A percentile compares a stretch with the other conserved stretches of the same genome.
These are phyloP conservation scores for Pelargonium australe DNA, from an alignment of 441 rosid species.

Conservation along the genomic window DNA sequence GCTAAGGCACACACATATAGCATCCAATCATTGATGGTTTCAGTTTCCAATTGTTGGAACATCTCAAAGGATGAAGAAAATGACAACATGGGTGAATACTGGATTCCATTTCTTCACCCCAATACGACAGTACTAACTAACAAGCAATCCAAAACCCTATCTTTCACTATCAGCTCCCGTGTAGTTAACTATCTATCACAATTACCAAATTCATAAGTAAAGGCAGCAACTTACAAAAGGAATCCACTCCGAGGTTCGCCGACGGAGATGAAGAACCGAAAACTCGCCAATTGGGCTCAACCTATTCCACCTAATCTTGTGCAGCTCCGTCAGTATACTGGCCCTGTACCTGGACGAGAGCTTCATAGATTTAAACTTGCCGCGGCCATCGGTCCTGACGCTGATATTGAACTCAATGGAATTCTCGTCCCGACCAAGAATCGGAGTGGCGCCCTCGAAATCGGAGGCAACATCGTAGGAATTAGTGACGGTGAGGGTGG, in stretches of 20 bases:
- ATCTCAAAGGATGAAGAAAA: too few relatives aligned
- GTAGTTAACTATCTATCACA: neutral
- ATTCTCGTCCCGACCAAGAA: conserved; percentile 70
- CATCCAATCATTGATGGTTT: too few relatives aligned
- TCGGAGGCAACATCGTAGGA: conserved; percentile 61
- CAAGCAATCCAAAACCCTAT: conserved; percentile 4
- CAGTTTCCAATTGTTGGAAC: too few relatives aligned
- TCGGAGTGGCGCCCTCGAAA: conserved; percentile 77
- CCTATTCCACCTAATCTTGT: conserved; percentile 67
- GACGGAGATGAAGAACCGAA: conserved; percentile 74
- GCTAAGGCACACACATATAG: neutral
- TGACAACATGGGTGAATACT: neutral
- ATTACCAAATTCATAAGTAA: neutral
- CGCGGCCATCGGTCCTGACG: conserved; percentile 85
- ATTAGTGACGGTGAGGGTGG: conserved; percentile 70
- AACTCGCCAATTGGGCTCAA: conserved; percentile 69
- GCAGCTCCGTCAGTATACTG: conserved; percentile 80
- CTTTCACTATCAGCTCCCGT: neutral
- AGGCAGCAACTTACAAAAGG: conserved; percentile 53
- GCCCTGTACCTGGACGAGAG: conserved; percentile 77
- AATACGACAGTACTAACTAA: conserved; percentile 2
- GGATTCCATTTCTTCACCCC: neutral
- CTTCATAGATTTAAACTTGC: conserved; percentile 81
- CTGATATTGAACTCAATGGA: conserved; percentile 73
- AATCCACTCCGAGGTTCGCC: conserved; percentile 77